Evolutionary conservation across 441 rosid genomes (phyloP).

Genomic region (Croton laevigatus): DNA sequence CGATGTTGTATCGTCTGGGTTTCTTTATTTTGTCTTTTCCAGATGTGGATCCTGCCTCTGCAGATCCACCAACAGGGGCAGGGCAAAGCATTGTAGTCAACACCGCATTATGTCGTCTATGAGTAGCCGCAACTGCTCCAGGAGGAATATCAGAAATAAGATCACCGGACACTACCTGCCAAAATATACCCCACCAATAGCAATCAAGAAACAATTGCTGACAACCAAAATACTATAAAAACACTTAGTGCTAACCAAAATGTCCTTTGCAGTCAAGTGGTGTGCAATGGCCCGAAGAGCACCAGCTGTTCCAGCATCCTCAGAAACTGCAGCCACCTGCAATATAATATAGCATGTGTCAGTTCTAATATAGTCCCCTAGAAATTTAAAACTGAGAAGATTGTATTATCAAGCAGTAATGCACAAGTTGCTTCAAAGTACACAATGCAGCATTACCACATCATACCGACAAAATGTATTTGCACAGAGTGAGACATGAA

Average conservation of each 20-base stretch:
- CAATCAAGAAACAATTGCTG: conserved; percentile 9
- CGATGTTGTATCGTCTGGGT: conserved; percentile 65
- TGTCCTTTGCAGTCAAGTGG: conserved; percentile 84
- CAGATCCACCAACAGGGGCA: conserved; percentile 73
- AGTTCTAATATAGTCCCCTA: not conserved
- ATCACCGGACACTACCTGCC: conserved; percentile 93
- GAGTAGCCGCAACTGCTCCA: conserved; percentile 88
- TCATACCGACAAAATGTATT: conserved; percentile 4
- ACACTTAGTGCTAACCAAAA: conserved; percentile 55
- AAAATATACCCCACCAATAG: conserved; percentile 24
- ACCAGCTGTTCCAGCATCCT: conserved; percentile 92
- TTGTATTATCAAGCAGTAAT: not conserved
- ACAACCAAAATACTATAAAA: conserved; percentile 20
- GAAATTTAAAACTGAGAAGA: not conserved
- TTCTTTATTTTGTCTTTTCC: conserved; percentile 90
- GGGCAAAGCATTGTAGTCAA: conserved; percentile 91
- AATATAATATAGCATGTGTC: conserved; percentile 19
- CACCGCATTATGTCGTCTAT: conserved; percentile 83
- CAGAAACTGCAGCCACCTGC: conserved; percentile 90
- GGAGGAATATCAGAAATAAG: conserved; percentile 95
- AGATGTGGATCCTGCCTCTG: conserved; percentile 64
- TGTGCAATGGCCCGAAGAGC: conserved; percentile 90
- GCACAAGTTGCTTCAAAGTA: not conserved
- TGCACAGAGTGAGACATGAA: not conserved
- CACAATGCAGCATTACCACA: not conserved